Conservation (phyloP, 106 monocot genomes). For the Iris macrosiphon region DNA sequence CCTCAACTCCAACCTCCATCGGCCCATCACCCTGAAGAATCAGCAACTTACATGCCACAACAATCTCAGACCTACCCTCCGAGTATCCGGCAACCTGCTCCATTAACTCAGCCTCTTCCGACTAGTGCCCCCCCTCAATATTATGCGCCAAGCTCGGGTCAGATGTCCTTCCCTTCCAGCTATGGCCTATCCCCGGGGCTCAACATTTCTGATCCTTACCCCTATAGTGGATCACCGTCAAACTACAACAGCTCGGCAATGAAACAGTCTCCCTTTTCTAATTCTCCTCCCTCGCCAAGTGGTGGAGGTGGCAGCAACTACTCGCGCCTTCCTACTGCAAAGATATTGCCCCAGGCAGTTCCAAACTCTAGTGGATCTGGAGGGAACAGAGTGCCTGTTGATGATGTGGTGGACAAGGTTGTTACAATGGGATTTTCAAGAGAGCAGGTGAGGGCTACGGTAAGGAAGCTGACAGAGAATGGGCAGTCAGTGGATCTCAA, state of each 20-base stretch:
- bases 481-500: constrained; percentile 69
- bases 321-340: constrained; percentile 43
- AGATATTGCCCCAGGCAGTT: constrained; percentile 42
- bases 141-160: constrained; percentile 26
- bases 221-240: constrained; percentile 45
- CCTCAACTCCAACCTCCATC: not conserved
- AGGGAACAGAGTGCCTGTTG: constrained; percentile 29
- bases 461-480: constrained; percentile 26
- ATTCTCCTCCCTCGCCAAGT: constrained; percentile 23
- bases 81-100: constrained; percentile 21
- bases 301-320: constrained; percentile 17
- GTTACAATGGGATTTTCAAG: constrained; percentile 47
- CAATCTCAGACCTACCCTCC: constrained; percentile 13
- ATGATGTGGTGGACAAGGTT: constrained; percentile 67
- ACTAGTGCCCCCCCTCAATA: constrained; percentile 4
- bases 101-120: constrained; percentile 24
- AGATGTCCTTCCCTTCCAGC: constrained; percentile 21
- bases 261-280: constrained; percentile 29
- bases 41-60: constrained; percentile 22
- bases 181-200: constrained; percentile 23
- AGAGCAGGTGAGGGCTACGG: constrained; percentile 25
- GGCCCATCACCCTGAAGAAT: constrained; percentile 21
- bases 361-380: no score
- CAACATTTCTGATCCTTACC: constrained; percentile 37
- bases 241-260: constrained; percentile 20